Conservation (phyloP, 78 protist species). For the Capsaspora owczarzaki region DNA sequence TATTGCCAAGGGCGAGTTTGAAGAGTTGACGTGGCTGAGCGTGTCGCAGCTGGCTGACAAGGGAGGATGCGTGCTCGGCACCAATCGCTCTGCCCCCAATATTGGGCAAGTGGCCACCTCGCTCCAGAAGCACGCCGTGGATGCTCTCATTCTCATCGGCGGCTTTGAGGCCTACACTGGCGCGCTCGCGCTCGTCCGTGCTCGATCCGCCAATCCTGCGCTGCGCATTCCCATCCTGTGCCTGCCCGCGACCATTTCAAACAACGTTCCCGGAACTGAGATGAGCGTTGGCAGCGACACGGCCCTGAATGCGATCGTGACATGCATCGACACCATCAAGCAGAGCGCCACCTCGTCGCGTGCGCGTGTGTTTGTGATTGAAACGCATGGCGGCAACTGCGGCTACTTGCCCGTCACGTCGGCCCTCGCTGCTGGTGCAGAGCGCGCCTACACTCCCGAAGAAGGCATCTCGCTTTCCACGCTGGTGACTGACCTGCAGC, state of each 20-base stretch:
- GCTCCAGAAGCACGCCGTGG: conserved; percentile 19
- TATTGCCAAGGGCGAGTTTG: conserved; percentile 31
- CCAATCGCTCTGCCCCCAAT: conserved; percentile 26
- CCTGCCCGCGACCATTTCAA: conserved; percentile 69
- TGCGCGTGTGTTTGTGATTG: conserved; percentile 55
- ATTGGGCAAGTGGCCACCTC: conserved; percentile 6
- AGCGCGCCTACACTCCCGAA: conserved; percentile 40
- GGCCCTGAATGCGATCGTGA: conserved; percentile 58
- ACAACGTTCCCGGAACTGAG: conserved; percentile 70
- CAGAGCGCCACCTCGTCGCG: conserved; percentile 56
- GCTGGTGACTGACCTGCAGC: background rate
- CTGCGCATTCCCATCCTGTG: conserved; percentile 31
- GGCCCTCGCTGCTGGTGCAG: conserved; percentile 50
- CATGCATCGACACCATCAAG: conserved; percentile 49
- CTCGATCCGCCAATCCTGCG: conserved; percentile 10
- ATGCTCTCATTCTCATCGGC: conserved; percentile 52
- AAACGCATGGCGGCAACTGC: conserved; percentile 57
- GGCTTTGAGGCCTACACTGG: conserved; percentile 64
- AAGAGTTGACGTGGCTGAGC: conserved; percentile 38
- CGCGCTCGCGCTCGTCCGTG: conserved; percentile 27
- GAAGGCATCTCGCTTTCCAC: background rate
- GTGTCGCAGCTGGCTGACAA: conserved; percentile 49
- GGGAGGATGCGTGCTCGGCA: conserved; percentile 69
- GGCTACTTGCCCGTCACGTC: conserved; percentile 49
- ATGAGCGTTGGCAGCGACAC: conserved; percentile 59